Base-by-base conservation (phyloP, 2,329 filamentous ascomycete genomes). In the Talaromyces rugulosus region DNA sequence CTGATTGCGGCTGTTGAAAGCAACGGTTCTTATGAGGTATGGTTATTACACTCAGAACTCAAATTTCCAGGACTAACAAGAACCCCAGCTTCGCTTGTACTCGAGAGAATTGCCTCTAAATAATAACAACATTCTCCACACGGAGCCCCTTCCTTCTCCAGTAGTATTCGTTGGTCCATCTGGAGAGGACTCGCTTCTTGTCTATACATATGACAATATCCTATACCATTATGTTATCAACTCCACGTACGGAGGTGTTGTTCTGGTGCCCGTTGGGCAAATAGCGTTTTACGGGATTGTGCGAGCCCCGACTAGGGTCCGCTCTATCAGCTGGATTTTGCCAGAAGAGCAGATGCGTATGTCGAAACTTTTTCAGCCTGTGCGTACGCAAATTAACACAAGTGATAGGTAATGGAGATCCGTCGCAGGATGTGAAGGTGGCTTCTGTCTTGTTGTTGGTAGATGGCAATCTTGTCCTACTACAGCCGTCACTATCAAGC, bases 251-350 rank as follows among this genome's bases (percentile, higher is more conserved):
- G 82, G 85, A n/a, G 87, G 87, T 27, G 85, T 96, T 36, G 88
- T 87, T 51, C 83, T 98, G 33, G 85, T 96, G 6, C 92, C 96
- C 72, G 93, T 98, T n/a, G 95, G 96, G 9, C 95, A 98, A 74
- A 99, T 99, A 70, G 94, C 92, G 12, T 95, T 99, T 69, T 91
- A 99, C 74, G 95, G 95, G 53, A 97, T 99, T 65, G 93, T 99
- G 51, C 84, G 95, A 69, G 96, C 95, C 40, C 95, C 95, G 11
- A 92, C 93, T 27, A 86, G 95, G 71, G 95, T 99, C 5, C 87
- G 95, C 67, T 91, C 93, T 9, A 86, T 99, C 47, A 97, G 92
- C 77, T 99, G 95, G 95, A 90, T 99, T 63, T 77, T 99, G 57
- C 95, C 95, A 1, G 94, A 98, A 69, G 88, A 88, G 64, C 95